Conservation (phyloP, 371 early-diverging fungal genomes). For the Apophysomyces trapeziformis region DNA sequence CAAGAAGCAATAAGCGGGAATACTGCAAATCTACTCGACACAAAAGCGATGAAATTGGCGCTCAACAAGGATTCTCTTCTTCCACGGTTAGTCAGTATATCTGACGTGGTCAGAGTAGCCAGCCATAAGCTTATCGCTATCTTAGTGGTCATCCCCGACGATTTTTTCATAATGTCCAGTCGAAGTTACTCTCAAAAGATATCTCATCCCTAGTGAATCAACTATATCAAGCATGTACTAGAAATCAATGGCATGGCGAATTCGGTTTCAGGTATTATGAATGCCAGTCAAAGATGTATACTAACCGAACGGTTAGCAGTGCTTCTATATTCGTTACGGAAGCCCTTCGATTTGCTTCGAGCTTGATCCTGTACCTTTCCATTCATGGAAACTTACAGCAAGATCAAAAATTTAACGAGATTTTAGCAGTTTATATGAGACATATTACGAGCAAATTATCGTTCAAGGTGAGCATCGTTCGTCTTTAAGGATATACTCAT, state of each 20-base stretch:
- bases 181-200: slow-evolving; percentile 13
- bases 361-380: slow-evolving; percentile 27
- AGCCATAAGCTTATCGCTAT: neutral
- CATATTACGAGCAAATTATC: slow-evolving; percentile 16
- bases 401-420: slow-evolving; percentile 11
- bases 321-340: neutral
- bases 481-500: neutral
- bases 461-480: neutral
- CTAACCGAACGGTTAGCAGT: neutral
- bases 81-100: slow-evolving; percentile 12
- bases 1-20: neutral
- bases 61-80: slow-evolving; percentile 20
- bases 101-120: neutral
- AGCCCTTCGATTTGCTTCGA: slow-evolving; percentile 21
- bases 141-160: slow-evolving; percentile 17
- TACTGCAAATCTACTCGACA: neutral
- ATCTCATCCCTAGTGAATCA: neutral
- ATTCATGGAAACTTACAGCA: slow-evolving; percentile 17
- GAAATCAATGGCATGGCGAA: slow-evolving; percentile 4
- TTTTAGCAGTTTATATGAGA: slow-evolving; percentile 21
- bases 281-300: neutral
- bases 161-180: slow-evolving; percentile 28
- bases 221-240: slow-evolving; percentile 12
- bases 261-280: neutral
- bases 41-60: neutral